Evolutionary conservation across 169 alveolate species (phyloP).

Genomic region (Cryptosporidium sp.): DNA sequence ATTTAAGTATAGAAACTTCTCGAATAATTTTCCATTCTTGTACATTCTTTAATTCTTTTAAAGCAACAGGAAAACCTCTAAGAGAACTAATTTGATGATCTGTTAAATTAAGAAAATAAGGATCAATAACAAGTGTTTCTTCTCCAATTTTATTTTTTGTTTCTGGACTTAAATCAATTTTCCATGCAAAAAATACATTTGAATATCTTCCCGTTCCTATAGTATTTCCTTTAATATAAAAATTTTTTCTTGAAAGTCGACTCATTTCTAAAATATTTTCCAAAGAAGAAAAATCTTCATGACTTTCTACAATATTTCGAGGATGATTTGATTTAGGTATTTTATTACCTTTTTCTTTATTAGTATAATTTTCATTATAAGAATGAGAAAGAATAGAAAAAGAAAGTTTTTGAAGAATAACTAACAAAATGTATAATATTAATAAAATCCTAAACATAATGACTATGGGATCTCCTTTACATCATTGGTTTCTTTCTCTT

Average conservation of each 20-base stretch:
- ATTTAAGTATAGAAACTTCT: conserved; percentile 35
- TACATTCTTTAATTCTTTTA: conserved; percentile 34
- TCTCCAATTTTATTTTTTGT: background rate
- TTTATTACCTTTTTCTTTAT: no score
- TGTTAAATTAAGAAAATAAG: background rate
- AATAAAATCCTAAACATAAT: background rate
- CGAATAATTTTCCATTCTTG: conserved; percentile 50
- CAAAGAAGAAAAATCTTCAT: background rate
- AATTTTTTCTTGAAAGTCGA: background rate
- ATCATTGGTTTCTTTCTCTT: background rate
- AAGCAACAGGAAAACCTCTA: conserved; percentile 49
- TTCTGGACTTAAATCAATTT: background rate
- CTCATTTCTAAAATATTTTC: background rate
- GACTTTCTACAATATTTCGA: background rate
- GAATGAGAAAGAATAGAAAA: background rate
- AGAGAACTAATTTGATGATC: conserved; percentile 15
- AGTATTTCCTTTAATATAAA: conserved; percentile 33
- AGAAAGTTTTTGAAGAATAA: background rate
- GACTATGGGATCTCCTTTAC: background rate
- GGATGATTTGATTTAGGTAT: no score
- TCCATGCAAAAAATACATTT: conserved; percentile 57
- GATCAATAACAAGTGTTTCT: background rate
- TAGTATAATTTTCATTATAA: no score
- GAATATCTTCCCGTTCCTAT: conserved; percentile 58
- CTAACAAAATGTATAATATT: no score